Evolutionary conservation across 805 yeast species (phyloP).

Genomic region (Spathaspora boniae): DNA sequence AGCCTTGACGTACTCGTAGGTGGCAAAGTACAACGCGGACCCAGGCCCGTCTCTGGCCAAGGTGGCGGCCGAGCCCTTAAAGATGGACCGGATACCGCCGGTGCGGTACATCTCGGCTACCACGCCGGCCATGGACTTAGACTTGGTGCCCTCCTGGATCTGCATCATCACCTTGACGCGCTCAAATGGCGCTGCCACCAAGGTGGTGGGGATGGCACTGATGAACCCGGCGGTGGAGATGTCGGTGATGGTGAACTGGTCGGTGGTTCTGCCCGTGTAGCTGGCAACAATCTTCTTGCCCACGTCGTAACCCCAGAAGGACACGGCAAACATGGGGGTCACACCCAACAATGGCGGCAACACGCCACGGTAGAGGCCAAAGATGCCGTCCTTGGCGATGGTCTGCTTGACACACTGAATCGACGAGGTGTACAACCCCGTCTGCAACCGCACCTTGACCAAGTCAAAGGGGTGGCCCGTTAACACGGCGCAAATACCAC

Average conservation of each 20-base stretch:
- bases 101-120: slow-evolving; percentile 65
- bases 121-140: slow-evolving; percentile 52
- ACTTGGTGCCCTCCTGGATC: slow-evolving; percentile 51
- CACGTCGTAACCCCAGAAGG: slow-evolving; percentile 96
- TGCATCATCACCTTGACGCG: slow-evolving; percentile 93
- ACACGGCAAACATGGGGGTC: slow-evolving; percentile 97
- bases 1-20: slow-evolving; percentile 79
- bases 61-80: slow-evolving; percentile 89
- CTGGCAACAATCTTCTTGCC: slow-evolving; percentile 73
- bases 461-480: slow-evolving; percentile 97
- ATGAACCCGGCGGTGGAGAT: slow-evolving; percentile 91
- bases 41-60: slow-evolving; percentile 98
- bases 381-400: slow-evolving; percentile 65
- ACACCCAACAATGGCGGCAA: slow-evolving; percentile 94
- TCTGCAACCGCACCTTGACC: slow-evolving; percentile 87
- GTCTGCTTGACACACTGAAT: slow-evolving; percentile 67
- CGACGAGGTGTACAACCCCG: slow-evolving; percentile 66
- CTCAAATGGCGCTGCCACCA: slow-evolving; percentile 97
- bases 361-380: slow-evolving; percentile 90
- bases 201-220: slow-evolving; percentile 91
- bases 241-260: slow-evolving; percentile 58
- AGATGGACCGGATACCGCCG: slow-evolving; percentile 82
- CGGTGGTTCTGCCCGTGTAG: slow-evolving; percentile 34
- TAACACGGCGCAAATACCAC: slow-evolving; percentile 92
- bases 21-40: slow-evolving; percentile 90